Evolutionary conservation across 2,329 filamentous ascomycete genomes (phyloP).

Genomic region (Apiospora sp.): DNA sequence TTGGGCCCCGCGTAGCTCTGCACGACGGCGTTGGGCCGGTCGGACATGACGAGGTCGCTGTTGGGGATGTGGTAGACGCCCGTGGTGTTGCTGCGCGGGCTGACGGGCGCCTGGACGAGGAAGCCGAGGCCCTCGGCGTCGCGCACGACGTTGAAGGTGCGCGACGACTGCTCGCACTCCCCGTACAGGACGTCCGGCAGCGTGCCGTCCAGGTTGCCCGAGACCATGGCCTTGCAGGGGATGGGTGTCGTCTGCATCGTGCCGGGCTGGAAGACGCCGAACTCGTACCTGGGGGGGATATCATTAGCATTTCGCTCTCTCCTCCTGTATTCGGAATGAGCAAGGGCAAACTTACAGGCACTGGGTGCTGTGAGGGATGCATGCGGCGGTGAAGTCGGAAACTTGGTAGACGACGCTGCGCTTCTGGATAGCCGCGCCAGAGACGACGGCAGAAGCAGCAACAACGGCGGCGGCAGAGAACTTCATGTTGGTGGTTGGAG

Average conservation of each 20-base stretch:
- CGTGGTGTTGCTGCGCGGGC: constrained; percentile 4
- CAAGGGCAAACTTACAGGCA: not conserved
- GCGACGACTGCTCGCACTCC: constrained; percentile 12
- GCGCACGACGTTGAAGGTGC: constrained; percentile 23
- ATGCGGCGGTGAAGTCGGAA: constrained; percentile 12
- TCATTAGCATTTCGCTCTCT: not conserved
- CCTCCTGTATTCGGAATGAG: no score
- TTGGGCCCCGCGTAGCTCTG: constrained; percentile 16
- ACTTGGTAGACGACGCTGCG: constrained; percentile 13
- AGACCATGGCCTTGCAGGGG: constrained; percentile 18
- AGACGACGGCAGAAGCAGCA: constrained; percentile 11
- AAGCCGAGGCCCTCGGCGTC: constrained; percentile 17
- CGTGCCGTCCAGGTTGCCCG: not conserved
- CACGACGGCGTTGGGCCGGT: not conserved
- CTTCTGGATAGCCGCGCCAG: constrained; percentile 13
- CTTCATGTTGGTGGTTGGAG: not conserved
- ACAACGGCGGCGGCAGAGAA: not conserved
- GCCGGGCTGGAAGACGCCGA: constrained; percentile 22
- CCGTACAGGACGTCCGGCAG: constrained; percentile 11
- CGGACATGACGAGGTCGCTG: constrained; percentile 22
- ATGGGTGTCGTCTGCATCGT: constrained; percentile 15
- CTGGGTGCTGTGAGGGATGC: constrained; percentile 18
- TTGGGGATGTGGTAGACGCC: constrained; percentile 21
- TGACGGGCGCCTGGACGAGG: constrained; percentile 12
- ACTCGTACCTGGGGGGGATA: not conserved